These are phyloP conservation scores for Tulasnella sp. DNA, from an alignment of 768 basidiomycete genomes.

Conservation along the genomic window DNA sequence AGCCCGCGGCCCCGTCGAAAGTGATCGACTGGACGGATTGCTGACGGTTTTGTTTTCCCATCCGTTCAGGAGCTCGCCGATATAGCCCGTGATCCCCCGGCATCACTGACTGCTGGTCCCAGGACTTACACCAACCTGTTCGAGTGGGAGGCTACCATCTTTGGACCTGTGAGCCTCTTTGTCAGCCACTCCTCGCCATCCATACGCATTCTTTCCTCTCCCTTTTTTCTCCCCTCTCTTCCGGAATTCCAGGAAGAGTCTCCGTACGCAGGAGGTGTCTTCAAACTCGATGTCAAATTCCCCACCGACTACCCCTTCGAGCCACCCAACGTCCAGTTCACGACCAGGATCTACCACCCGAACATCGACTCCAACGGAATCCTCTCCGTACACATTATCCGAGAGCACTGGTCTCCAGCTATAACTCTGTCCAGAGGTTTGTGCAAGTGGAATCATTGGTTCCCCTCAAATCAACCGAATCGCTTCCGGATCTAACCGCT, in stretches of 20 bases:
- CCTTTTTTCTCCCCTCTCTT: slow-evolving; percentile 28
- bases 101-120: slow-evolving; percentile 97
- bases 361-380: slow-evolving; percentile 78
- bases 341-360: slow-evolving; percentile 92
- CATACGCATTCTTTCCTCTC: slow-evolving; percentile 4
- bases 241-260: slow-evolving; percentile 68
- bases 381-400: slow-evolving; percentile 95
- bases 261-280: slow-evolving; percentile 96
- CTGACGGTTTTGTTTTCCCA: not conserved
- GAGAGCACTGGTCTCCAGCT: slow-evolving; percentile 98
- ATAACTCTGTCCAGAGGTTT: slow-evolving; percentile 97
- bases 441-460: slow-evolving; percentile 28
- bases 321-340: slow-evolving; percentile 90
- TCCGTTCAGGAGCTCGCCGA: slow-evolving; percentile 85
- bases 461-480: not conserved
- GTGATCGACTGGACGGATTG: not conserved
- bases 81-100: slow-evolving; percentile 98
- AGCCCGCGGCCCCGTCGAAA: slow-evolving; percentile 9
- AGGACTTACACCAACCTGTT: slow-evolving; percentile 92
- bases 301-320: slow-evolving; percentile 99
- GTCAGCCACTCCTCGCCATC: slow-evolving; percentile 18
- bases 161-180: slow-evolving; percentile 80
- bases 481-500: not conserved
- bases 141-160: slow-evolving; percentile 99
- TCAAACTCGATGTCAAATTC: slow-evolving; percentile 92